Percentiles rank a stretch among this genome's conserved stretches.
These are phyloP conservation scores for Aspergillus persii DNA, from an alignment of 2,329 filamentous ascomycete species.

Conservation along the genomic window DNA sequence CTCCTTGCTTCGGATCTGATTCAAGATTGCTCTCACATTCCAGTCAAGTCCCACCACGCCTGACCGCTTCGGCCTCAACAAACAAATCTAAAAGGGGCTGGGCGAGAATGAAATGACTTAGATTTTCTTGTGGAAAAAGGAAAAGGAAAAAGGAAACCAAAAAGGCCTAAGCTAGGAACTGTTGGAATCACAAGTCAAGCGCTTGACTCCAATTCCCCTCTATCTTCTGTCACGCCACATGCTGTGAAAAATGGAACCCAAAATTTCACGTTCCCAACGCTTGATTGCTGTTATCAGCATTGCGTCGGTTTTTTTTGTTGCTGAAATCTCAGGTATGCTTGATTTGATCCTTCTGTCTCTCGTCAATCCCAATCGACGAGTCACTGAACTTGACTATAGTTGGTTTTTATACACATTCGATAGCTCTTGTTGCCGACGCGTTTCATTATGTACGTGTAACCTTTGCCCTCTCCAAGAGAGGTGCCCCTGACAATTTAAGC, in stretches of 20 bases:
- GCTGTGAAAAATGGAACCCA: conserved; percentile 21
- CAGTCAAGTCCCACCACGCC: conserved; percentile 15
- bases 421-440: conserved; percentile 72
- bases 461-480: not conserved
- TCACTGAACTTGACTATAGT: conserved; percentile 40
- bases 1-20: not conserved
- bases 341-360: not conserved
- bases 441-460: conserved; percentile 66
- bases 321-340: conserved; percentile 30
- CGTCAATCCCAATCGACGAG: not conserved
- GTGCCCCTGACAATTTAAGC: conserved; percentile 39
- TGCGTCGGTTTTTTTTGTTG: conserved; percentile 31
- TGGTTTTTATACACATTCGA: conserved; percentile 67
- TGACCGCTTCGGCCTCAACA: not conserved
- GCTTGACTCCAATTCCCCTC: not conserved
- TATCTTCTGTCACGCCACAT: not conserved
- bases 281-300: conserved; percentile 30
- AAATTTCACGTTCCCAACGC: conserved; percentile 30
- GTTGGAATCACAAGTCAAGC: not conserved
- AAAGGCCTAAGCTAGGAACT: not conserved
- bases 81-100: not conserved
- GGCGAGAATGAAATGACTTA: not conserved
- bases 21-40: conserved; percentile 3
- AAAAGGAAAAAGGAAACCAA: not conserved
- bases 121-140: not conserved